Conservation (phyloP, 2,329 filamentous ascomycete species). For the Sporothrix dimorphospora region DNA sequence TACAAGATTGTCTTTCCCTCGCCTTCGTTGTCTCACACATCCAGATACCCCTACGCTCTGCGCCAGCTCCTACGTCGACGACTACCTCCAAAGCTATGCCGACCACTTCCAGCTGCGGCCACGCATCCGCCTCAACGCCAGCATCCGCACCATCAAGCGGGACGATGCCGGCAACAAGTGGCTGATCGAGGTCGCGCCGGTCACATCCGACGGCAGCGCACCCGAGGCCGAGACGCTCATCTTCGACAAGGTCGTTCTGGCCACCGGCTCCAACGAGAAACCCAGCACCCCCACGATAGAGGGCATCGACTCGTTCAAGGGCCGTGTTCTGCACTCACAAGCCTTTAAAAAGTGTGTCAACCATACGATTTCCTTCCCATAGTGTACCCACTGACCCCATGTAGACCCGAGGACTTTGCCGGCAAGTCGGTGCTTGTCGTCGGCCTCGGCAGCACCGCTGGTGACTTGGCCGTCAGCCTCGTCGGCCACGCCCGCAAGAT, state of each 20-base stretch:
- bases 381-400: too few species aligned
- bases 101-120: constrained; percentile 13
- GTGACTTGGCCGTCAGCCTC: not conserved
- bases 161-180: constrained; percentile 12
- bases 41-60: not conserved
- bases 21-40: not conserved
- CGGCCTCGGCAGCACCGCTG: not conserved
- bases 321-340: not conserved
- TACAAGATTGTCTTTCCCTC: not conserved
- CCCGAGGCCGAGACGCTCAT: not conserved
- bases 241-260: not conserved
- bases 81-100: constrained; percentile 17
- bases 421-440: constrained; percentile 10
- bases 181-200: not conserved
- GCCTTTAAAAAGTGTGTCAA: not conserved
- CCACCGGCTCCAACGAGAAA: not conserved
- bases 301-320: not conserved
- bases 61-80: constrained; percentile 9
- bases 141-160: not conserved
- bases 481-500: constrained; percentile 1
- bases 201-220: not conserved
- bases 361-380: too few species aligned
- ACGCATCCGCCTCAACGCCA: not conserved
- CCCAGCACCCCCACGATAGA: not conserved
- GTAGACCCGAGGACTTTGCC: not conserved